Evolutionary conservation across 352 stramenopile species (phyloP), one percentile per base, ranked within the genome.

Genomic region (Globisporangium okanoganense): DNA sequence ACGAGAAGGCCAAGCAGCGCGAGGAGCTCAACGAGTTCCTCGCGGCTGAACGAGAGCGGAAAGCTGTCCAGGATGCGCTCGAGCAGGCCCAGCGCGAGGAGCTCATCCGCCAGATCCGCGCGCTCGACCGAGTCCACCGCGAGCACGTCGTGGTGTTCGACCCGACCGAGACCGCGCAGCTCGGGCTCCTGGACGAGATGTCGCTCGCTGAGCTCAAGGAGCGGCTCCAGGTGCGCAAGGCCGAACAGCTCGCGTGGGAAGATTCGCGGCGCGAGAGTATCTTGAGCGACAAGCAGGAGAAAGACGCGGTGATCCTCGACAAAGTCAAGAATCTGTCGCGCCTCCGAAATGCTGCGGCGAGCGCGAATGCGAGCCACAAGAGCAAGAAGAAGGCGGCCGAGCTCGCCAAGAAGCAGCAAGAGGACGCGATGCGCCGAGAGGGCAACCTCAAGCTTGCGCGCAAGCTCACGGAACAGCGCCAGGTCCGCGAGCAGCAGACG

Each of bases 171-270:
- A 96, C 78, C 14, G 72, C 76, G 18, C 85, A 95, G 36, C 70
- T 96, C 18, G 90, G 90, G 0, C 49, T 98, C 5, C 73, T 98
- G 12, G 83, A 97, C 20, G 92, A 98, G 61, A 98, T 98, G 92
- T 96, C 85, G 14, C 72, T 98, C 5, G 69, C 88, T 0, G 92
- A 98, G 55, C 73, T 94, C 0, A 72, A 76, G 13, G 89, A 94
- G 56, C 79, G 91, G 1, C 67, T 97, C n/a, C 70, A 88, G 22
- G 82, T 94, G 20, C 90, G 88, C 47, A 76, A 94, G 65, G 65
- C 73, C 4, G 68, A 91, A 35, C 77, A 95, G 49, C 69, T 82
- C 12, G 75, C 81, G 20, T 84, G 81, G 72, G 79, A 97, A 61
- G 76, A 79, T 9, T 62, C 79, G 35, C 73, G 79, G 20, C 79